These are phyloP conservation scores for Pestalotiopsis sp. DNA, from an alignment of 2,329 filamentous ascomycete species.

Conservation along the genomic window DNA sequence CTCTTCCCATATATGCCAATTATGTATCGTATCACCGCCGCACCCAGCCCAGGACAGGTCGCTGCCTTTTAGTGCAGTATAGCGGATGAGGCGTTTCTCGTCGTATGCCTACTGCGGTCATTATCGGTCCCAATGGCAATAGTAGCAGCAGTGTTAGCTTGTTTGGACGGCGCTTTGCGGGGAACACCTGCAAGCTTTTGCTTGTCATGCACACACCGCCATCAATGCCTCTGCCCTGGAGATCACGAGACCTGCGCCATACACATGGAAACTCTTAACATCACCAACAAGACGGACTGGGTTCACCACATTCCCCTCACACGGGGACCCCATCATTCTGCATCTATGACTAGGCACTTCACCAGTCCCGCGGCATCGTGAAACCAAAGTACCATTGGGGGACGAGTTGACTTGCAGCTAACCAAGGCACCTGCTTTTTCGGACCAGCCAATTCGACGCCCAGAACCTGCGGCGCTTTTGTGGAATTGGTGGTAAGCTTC, in stretches of 20 bases:
- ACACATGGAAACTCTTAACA: background rate
- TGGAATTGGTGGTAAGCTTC: background rate
- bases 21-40: background rate
- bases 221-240: background rate
- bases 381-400: background rate
- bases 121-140: background rate
- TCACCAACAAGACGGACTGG: background rate
- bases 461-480: background rate
- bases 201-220: slow-evolving; percentile 5
- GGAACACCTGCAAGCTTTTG: background rate
- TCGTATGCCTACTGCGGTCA: background rate
- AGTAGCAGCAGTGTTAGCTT: background rate
- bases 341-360: slow-evolving; percentile 6
- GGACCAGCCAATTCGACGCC: background rate
- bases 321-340: background rate
- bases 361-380: background rate
- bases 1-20: too few species aligned
- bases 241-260: slow-evolving; percentile 3
- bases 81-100: background rate
- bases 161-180: background rate
- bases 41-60: background rate
- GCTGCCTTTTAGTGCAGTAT: background rate
- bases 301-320: background rate
- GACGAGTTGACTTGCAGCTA: background rate
- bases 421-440: slow-evolving; percentile 6